Evolutionary conservation across 2,329 filamentous ascomycete species (phyloP).

Genomic region (Fusarium odoratissimum): DNA sequence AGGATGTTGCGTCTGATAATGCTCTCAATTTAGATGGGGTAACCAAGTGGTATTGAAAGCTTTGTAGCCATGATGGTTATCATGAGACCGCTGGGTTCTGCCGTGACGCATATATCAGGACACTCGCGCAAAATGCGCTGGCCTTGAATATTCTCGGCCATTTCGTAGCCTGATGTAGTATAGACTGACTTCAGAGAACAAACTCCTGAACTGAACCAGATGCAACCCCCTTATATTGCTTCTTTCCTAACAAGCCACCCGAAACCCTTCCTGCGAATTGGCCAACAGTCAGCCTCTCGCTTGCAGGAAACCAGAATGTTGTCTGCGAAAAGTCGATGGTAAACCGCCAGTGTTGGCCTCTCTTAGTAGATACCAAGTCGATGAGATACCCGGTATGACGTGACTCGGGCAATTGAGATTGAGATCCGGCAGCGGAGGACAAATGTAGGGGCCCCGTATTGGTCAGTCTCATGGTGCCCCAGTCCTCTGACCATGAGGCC

Average conservation of each 20-base stretch:
- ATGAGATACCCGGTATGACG: background rate
- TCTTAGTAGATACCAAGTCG: background rate
- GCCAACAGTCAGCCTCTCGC: background rate
- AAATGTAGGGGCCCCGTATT: background rate
- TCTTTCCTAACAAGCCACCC: background rate
- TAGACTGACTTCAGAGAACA: background rate
- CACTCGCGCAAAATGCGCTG: no score
- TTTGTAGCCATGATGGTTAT: no score
- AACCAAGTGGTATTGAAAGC: no score
- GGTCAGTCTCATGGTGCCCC: background rate
- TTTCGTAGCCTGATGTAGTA: no score
- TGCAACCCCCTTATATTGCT: background rate
- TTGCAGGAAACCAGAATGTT: background rate
- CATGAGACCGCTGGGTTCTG: no score
- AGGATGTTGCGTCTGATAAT: no score
- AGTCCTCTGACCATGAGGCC: background rate
- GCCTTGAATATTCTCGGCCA: no score
- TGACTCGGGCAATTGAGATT: background rate
- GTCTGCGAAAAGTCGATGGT: background rate
- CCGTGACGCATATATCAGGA: no score
- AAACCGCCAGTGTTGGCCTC: background rate
- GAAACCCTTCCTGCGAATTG: background rate
- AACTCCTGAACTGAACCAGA: background rate
- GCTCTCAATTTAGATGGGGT: no score
- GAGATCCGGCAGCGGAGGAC: background rate